Percentiles rank a stretch among this genome's conserved stretches.
Evolutionary conservation across 2,329 filamentous ascomycete genomes (phyloP).

Genomic region (Botryosphaeria agaves): DNA sequence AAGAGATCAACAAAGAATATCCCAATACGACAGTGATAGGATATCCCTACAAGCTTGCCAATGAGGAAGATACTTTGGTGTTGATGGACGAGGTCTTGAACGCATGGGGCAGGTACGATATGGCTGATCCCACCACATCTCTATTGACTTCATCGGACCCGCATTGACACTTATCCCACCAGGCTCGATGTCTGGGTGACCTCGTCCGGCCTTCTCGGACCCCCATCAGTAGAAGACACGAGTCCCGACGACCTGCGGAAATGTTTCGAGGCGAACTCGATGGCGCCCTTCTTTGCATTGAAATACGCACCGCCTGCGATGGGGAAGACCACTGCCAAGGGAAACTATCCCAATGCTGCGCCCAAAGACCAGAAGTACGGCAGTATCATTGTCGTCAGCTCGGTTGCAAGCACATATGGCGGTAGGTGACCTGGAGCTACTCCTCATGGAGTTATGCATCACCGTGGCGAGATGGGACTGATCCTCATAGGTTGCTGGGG

Average conservation of each 20-base stretch:
- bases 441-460: not conserved
- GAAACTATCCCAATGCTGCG: constrained; percentile 41
- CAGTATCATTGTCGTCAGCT: constrained; percentile 43
- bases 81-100: constrained; percentile 48
- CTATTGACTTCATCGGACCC: too few relatives aligned
- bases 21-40: constrained; percentile 44
- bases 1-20: constrained; percentile 22
- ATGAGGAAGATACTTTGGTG: constrained; percentile 41
- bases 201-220: constrained; percentile 38
- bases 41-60: constrained; percentile 40
- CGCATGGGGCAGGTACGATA: constrained; percentile 31
- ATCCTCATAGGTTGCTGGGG: constrained; percentile 32
- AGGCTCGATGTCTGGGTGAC: constrained; percentile 45
- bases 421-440: constrained; percentile 9
- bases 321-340: constrained; percentile 38
- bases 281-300: constrained; percentile 46
- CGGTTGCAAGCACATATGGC: constrained; percentile 39
- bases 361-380: constrained; percentile 44
- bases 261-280: constrained; percentile 41
- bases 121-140: not conserved
- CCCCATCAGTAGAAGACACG: constrained; percentile 37
- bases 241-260: constrained; percentile 37
- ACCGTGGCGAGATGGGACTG: not conserved
- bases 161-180: too few relatives aligned
- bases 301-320: constrained; percentile 48